Evolutionary conservation across 495 filamentous ascomycete genomes (phyloP).

Genomic region (Penicillium salamii): DNA sequence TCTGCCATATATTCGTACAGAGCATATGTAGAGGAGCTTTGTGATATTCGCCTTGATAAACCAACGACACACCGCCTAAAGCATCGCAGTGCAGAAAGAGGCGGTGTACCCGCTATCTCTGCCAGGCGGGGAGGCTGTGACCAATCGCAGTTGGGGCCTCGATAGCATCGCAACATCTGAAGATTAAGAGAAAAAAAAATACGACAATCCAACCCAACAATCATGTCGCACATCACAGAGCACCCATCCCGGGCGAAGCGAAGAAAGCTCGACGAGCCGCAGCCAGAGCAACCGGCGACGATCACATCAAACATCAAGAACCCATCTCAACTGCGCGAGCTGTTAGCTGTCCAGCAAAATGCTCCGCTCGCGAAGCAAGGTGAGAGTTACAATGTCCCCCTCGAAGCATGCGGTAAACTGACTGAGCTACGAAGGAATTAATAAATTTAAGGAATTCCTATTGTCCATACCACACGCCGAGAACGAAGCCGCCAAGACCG

Average conservation of each 20-base stretch:
- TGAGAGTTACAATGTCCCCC: constrained; percentile 30
- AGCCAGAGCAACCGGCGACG: constrained; percentile 22
- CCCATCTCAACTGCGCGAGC: constrained; percentile 55
- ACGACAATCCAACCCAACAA: constrained; percentile 12
- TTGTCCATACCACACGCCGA: constrained; percentile 56
- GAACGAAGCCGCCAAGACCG: constrained; percentile 44
- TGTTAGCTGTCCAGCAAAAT: constrained; percentile 69
- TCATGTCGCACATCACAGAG: constrained; percentile 26
- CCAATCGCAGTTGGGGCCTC: constrained; percentile 25
- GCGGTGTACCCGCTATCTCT: neutral
- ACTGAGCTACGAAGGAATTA: constrained; percentile 51
- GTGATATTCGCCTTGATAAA: neutral
- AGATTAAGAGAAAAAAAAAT: constrained; percentile 19
- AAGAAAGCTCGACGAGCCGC: constrained; percentile 37
- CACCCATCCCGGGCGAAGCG: constrained; percentile 37
- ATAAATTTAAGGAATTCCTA: constrained; percentile 74
- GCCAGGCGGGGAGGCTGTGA: constrained; percentile 7
- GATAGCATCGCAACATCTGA: constrained; percentile 26
- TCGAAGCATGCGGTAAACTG: neutral
- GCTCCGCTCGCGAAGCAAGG: constrained; percentile 59
- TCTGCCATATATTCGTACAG: too few species aligned
- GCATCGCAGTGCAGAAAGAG: neutral
- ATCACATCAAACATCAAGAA: constrained; percentile 47
- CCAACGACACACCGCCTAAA: neutral
- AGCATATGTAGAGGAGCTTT: too few species aligned